Conservation (phyloP, 78 protist species). For the Dictyostelium citrinum region DNA sequence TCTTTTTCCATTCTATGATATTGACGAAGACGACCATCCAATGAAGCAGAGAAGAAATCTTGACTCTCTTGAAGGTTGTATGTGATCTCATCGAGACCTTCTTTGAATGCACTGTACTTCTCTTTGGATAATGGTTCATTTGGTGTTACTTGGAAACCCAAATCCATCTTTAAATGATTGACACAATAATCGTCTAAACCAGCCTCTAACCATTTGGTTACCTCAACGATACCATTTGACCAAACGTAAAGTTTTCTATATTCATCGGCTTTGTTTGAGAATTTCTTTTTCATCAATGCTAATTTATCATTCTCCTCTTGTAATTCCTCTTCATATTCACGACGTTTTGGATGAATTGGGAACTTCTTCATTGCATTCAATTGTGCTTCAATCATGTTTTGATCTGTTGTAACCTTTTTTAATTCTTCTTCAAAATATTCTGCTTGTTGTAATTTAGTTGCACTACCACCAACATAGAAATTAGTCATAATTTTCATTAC, state of each 20-base stretch:
- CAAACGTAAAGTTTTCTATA: constrained; percentile 50
- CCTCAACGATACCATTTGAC: constrained; percentile 74
- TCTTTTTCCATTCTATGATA: constrained; percentile 76
- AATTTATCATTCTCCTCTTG: constrained; percentile 49
- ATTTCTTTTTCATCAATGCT: constrained; percentile 1
- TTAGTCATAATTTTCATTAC: constrained; percentile 81
- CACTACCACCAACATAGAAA: constrained; percentile 67
- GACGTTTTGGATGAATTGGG: constrained; percentile 78
- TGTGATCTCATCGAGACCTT: constrained; percentile 81
- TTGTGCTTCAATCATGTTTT: constrained; percentile 54
- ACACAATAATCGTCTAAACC: constrained; percentile 78
- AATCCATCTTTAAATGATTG: constrained; percentile 64
- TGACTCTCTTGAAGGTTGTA: constrained; percentile 85
- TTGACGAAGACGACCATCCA: constrained; percentile 83
- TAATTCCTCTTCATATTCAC: constrained; percentile 72
- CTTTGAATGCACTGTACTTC: constrained; percentile 13
- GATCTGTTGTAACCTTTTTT: constrained; percentile 33
- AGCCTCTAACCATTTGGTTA: constrained; percentile 73
- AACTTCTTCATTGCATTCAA: constrained; percentile 12
- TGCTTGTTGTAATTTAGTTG: constrained; percentile 65
- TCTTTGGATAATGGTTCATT: constrained; percentile 38
- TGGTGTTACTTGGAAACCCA: constrained; percentile 18
- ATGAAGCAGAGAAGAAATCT: constrained; percentile 79
- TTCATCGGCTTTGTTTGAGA: constrained; percentile 11
- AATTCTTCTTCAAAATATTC: constrained; percentile 51